Conservation (phyloP, 2,329 filamentous ascomycete species). For the Alternaria novae-zelandiae region DNA sequence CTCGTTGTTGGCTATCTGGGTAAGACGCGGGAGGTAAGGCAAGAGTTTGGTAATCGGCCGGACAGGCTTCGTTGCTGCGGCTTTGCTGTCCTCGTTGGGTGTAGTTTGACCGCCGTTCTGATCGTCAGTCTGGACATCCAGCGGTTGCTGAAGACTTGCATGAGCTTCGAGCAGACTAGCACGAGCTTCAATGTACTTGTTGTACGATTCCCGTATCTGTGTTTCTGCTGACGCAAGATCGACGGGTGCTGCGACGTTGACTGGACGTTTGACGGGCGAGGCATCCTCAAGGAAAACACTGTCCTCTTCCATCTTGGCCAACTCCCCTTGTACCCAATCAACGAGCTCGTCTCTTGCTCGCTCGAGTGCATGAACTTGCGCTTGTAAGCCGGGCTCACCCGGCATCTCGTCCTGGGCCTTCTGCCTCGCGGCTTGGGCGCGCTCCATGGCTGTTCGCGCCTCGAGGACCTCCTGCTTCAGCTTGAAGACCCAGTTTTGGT, state of each 20-base stretch:
- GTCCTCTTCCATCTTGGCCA: conserved; percentile 52
- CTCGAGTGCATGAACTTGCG: conserved; percentile 51
- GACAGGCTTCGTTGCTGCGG: conserved; percentile 9
- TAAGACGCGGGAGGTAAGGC: conserved; percentile 39
- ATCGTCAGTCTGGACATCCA: neutral
- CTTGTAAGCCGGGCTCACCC: conserved; percentile 19
- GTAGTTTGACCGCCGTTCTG: neutral
- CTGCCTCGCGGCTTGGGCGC: conserved; percentile 28
- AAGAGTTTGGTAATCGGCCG: conserved; percentile 35
- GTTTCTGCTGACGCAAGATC: conserved; percentile 31
- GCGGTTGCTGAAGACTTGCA: conserved; percentile 24
- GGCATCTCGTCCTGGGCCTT: conserved; percentile 18
- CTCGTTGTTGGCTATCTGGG: conserved; percentile 32
- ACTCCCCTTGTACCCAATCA: conserved; percentile 58
- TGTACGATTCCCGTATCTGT: conserved; percentile 38
- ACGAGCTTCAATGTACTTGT: conserved; percentile 32
- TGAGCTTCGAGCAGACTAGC: conserved; percentile 9
- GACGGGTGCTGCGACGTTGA: neutral
- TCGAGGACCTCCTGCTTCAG: conserved; percentile 50
- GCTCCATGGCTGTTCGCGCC: conserved; percentile 43
- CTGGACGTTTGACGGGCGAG: conserved; percentile 38
- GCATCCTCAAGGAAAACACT: conserved; percentile 43
- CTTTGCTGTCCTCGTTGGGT: neutral
- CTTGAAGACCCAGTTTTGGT: conserved; percentile 38
- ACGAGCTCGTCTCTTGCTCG: conserved; percentile 57